Evolutionary conservation across 2,329 filamentous ascomycete genomes (phyloP), one percentile per base, ranked within the genome.

Genomic region (Emericellopsis atlantica): DNA sequence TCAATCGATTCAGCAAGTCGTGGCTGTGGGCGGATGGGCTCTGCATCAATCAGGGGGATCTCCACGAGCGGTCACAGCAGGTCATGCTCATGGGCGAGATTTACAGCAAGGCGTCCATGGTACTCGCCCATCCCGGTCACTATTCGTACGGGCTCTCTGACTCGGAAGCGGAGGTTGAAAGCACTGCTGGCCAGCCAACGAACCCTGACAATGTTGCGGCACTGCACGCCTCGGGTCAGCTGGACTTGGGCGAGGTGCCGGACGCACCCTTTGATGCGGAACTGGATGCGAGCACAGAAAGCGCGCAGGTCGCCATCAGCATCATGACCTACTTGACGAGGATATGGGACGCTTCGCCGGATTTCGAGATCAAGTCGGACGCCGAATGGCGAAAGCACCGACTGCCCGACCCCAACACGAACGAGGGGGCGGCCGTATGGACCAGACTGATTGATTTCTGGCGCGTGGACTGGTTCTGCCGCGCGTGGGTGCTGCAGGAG

Each of bases 1-100:
- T 35, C 32, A 35, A 35, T 14, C 26, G 26, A 10, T 26, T 16
- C 3, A 26, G 14, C 10, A 26, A 31, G n/a, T 4, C 31, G 24
- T 18, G 15, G 15, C 38, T 48, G 6, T 53, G 51, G 51, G 45
- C 49, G 6, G 51, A 53, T 24, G 45, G 41, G n/a, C 45, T 54
- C 10, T 53, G 50, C 40, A 54, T 54, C 40, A 47, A 53, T 43
- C 49, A 53, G 22, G 18, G 26, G 6, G 43, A 48, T 26, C 32
- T 36, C 15, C 32, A 37, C 5, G 51, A 54, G 37, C 45, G 45
- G 8, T 42, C 44, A 6, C 26, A 42, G 4, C 50, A 54, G 31
- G 46, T 54, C 14, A 22, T 40, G 16, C 45, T 52, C 35, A 54
- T 54, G 49, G 44, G 44, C 32, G 37, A 38, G 8, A 45, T 54